A percentile compares a stretch with the other conserved stretches of the same genome.
phyloP scores from a whole-genome alignment of 139 green algal species.

The Closterium sp. region DNA sequence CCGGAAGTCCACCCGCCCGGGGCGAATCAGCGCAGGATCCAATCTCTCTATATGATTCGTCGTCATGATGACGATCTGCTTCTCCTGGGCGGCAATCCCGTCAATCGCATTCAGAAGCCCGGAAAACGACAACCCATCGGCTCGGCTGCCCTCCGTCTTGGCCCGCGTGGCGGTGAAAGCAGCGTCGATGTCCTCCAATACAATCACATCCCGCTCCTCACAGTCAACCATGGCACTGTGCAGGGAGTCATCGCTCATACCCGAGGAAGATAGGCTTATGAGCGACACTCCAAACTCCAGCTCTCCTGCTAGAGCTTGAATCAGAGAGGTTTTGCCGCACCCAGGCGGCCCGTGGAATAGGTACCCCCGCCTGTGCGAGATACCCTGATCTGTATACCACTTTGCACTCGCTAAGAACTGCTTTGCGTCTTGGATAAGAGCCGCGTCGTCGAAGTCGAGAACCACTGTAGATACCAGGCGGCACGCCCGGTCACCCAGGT shows the following conservation, averaged over 20 bases:
- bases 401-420: constrained; percentile 32
- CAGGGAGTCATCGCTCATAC: constrained; percentile 57
- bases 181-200: constrained; percentile 64
- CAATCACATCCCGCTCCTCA: constrained; percentile 40
- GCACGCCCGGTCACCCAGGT: background rate
- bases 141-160: background rate
- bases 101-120: constrained; percentile 65
- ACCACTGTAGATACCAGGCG: constrained; percentile 4
- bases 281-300: constrained; percentile 53
- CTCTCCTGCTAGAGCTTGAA: constrained; percentile 54
- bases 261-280: constrained; percentile 50
- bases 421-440: constrained; percentile 26
- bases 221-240: constrained; percentile 19
- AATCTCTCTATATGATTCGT: constrained; percentile 64
- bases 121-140: constrained; percentile 55
- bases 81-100: constrained; percentile 58
- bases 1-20: constrained; percentile 49
- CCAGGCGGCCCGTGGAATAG: constrained; percentile 39
- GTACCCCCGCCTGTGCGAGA: constrained; percentile 37
- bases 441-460: constrained; percentile 3
- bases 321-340: constrained; percentile 43
- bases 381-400: constrained; percentile 35
- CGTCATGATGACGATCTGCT: constrained; percentile 65
- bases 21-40: constrained; percentile 55
- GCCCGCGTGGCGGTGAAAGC: constrained; percentile 47